A percentile compares a stretch with the other conserved stretches of the same genome.
phyloP scores from a whole-genome alignment of 257 asterid genomes.

The Nyctanthes arbortristis region DNA sequence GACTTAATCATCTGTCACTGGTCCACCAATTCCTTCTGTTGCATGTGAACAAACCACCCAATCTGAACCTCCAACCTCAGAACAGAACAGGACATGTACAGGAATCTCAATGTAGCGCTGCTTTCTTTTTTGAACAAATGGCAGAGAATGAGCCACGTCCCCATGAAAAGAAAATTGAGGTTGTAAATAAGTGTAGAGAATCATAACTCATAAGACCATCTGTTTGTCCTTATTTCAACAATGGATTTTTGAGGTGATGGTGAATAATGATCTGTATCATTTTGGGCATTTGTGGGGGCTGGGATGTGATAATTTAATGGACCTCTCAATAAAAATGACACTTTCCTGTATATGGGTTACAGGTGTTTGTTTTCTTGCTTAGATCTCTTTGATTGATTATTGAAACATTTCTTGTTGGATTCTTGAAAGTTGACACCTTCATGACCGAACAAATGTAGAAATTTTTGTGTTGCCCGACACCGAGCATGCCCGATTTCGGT shows the following conservation, averaged over 20 bases:
- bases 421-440: too few relatives aligned
- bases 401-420: too few relatives aligned
- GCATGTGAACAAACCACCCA: neutral
- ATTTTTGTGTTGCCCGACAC: too few relatives aligned
- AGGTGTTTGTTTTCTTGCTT: neutral
- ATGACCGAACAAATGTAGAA: too few relatives aligned
- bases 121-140: neutral
- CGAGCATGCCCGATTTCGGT: too few relatives aligned
- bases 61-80: neutral
- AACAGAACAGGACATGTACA: conserved; percentile 2
- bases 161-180: neutral
- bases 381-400: too few relatives aligned
- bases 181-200: neutral
- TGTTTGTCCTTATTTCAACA: neutral
- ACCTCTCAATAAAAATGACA: neutral
- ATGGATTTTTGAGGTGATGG: neutral
- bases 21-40: neutral
- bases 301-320: neutral
- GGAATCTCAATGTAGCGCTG: neutral
- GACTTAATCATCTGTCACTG: neutral
- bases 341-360: neutral
- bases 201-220: neutral
- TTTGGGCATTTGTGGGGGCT: neutral
- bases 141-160: neutral
- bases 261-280: neutral